Conservation (phyloP, 1,284 basidiomycete species). For the Rhodotorula sp. region DNA sequence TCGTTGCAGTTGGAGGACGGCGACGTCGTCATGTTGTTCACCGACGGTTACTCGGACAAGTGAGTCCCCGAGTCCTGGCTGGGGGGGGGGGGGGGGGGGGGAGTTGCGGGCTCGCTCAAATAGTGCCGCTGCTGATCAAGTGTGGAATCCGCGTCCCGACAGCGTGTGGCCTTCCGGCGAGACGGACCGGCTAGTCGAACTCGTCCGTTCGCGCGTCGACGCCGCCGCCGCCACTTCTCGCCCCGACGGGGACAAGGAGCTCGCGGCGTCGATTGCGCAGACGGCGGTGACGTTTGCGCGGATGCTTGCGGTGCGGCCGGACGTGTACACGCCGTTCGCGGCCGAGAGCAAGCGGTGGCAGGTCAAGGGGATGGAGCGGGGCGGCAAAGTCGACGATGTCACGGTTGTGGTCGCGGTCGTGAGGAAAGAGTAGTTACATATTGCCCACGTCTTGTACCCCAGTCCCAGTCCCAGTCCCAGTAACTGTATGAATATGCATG, state of each 20-base stretch:
- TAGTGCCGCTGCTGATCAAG: not conserved
- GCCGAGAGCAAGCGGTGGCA: constrained; percentile 45
- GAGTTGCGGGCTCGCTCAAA: constrained; percentile 53
- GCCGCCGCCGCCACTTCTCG: not conserved
- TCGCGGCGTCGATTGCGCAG: constrained; percentile 68
- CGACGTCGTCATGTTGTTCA: constrained; percentile 56
- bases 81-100: constrained; percentile 50
- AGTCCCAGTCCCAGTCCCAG: no score
- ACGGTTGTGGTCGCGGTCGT: constrained; percentile 24
- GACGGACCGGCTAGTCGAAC: constrained; percentile 63
- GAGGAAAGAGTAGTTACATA: constrained; percentile 6
- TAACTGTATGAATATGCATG: no score
- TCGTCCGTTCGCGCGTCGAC: constrained; percentile 57
- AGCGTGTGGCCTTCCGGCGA: constrained; percentile 52
- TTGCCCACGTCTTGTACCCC: no score
- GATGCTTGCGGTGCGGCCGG: constrained; percentile 64
- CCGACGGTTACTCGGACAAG: constrained; percentile 83
- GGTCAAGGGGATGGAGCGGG: constrained; percentile 44
- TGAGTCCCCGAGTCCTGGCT: not conserved
- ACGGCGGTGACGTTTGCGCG: constrained; percentile 67
- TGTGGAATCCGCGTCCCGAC: not conserved
- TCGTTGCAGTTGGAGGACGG: constrained; percentile 46
- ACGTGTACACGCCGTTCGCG: constrained; percentile 61
- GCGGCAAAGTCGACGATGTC: constrained; percentile 53
- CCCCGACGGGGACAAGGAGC: constrained; percentile 45